A percentile compares a stretch with the other conserved stretches of the same genome.
Evolutionary conservation across 179 eudicot species (phyloP).

Genomic region (Silene noctiflora): DNA sequence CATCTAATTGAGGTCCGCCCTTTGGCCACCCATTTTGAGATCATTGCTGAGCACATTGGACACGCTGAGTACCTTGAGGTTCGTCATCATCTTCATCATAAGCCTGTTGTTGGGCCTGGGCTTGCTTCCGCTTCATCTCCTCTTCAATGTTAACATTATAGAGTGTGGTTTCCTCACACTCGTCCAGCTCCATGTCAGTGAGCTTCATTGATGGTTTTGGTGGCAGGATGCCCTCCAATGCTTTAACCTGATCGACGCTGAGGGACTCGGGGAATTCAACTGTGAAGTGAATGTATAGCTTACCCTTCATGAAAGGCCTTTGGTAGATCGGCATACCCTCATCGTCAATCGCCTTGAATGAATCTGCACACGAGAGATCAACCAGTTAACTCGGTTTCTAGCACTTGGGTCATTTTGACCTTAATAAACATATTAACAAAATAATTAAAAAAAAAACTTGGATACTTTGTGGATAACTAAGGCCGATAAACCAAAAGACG

Average conservation of each 20-base stretch:
- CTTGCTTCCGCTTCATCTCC: constrained; percentile 51
- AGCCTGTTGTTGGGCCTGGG: constrained; percentile 47
- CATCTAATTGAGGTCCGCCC: background rate
- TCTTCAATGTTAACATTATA: constrained; percentile 53
- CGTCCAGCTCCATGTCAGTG: constrained; percentile 52
- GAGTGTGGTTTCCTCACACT: constrained; percentile 54
- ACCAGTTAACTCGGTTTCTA: no score
- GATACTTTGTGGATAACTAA: background rate
- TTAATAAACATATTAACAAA: no score
- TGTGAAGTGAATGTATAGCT: constrained; percentile 51
- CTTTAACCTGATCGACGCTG: constrained; percentile 42
- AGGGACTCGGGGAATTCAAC: constrained; percentile 54
- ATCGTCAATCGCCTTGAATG: constrained; percentile 57
- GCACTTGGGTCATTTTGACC: no score
- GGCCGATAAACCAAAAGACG: background rate
- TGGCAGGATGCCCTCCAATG: constrained; percentile 44
- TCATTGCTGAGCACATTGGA: constrained; percentile 57
- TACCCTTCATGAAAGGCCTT: constrained; percentile 63
- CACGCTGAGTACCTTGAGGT: constrained; percentile 53
- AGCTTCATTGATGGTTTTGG: constrained; percentile 33
- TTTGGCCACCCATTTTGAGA: background rate
- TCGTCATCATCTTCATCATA: constrained; percentile 58
- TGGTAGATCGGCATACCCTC: constrained; percentile 68
- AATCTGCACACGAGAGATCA: constrained; percentile 34
- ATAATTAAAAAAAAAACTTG: background rate